Conservation (phyloP, 257 asterid genomes). For the Hygrophila difformis region DNA sequence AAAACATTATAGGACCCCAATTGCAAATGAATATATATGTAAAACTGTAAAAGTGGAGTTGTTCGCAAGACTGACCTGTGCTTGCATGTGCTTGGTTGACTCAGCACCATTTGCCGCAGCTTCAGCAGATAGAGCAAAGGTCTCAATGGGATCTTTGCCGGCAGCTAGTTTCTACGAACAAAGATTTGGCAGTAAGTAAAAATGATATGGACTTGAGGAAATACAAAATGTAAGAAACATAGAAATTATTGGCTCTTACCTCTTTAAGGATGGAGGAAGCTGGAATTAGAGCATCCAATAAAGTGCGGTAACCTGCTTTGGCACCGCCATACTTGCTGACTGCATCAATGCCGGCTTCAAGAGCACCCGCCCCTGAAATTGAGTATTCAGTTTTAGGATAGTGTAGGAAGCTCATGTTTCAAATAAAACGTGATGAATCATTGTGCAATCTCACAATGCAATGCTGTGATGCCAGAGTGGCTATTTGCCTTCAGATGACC, state of each 20-base stretch:
- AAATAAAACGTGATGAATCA: constrained; percentile 9
- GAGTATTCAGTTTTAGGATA: constrained; percentile 19
- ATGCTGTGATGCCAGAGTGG: constrained; percentile 35
- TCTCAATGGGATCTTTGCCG: constrained; percentile 71
- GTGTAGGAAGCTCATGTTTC: constrained; percentile 6
- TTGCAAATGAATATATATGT: too few species aligned
- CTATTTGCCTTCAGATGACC: constrained; percentile 54
- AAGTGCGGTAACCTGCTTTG: constrained; percentile 82
- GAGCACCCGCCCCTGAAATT: constrained; percentile 81
- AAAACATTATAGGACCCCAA: too few species aligned
- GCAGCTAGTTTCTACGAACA: constrained; percentile 56
- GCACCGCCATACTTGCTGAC: constrained; percentile 96
- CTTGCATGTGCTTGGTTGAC: constrained; percentile 79
- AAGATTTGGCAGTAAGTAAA: constrained; percentile 6
- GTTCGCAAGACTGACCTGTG: constrained; percentile 48
- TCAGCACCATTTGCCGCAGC: constrained; percentile 85
- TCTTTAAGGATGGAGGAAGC: constrained; percentile 70
- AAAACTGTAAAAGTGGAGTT: too few species aligned
- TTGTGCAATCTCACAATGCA: constrained; percentile 52
- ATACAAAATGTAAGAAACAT: neutral
- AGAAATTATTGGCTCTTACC: constrained; percentile 29
- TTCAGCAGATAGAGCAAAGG: constrained; percentile 75
- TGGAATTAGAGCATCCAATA: constrained; percentile 90
- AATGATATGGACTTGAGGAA: constrained; percentile 7
- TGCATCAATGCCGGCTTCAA: constrained; percentile 87